Evolutionary conservation across 176 grass and related monocot species (phyloP).

Genomic region (Neostapfia colusana): DNA sequence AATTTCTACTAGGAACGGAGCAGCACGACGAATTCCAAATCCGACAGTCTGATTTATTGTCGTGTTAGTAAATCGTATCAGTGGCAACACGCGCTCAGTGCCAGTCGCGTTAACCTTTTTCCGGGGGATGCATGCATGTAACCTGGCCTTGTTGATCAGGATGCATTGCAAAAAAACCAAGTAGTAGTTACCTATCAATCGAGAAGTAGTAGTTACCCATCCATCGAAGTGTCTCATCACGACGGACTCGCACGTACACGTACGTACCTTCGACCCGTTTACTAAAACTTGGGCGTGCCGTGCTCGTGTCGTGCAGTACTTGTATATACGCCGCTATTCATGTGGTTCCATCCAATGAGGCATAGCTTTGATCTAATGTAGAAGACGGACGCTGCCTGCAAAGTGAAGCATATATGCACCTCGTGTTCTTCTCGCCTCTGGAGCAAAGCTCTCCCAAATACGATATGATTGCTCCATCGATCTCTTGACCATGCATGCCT

Average conservation of each 20-base stretch:
- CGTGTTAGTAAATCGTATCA: not conserved
- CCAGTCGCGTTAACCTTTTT: too few relatives aligned
- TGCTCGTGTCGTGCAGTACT: too few relatives aligned
- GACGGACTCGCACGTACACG: too few relatives aligned
- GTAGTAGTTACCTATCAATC: too few relatives aligned
- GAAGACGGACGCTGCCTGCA: too few relatives aligned
- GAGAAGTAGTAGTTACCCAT: not conserved
- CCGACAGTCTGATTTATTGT: not conserved
- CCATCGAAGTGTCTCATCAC: not conserved
- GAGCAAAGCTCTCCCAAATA: not conserved
- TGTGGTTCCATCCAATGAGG: not conserved
- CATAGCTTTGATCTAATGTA: not conserved
- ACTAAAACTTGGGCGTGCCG: too few relatives aligned
- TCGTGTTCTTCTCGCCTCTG: conserved; percentile 35
- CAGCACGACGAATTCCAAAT: not conserved
- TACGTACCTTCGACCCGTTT: too few relatives aligned
- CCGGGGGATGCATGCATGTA: too few relatives aligned
- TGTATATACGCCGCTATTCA: too few relatives aligned
- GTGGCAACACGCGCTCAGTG: too few relatives aligned
- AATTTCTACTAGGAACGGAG: not conserved
- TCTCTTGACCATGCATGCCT: not conserved
- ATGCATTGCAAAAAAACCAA: too few relatives aligned
- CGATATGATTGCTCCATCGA: not conserved
- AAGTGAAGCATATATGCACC: not conserved
- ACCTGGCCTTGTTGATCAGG: not conserved